Percentiles rank a stretch among this genome's conserved stretches.
Evolutionary conservation across 441 rosid genomes (phyloP).

Genomic region (Erodium trifolium): DNA sequence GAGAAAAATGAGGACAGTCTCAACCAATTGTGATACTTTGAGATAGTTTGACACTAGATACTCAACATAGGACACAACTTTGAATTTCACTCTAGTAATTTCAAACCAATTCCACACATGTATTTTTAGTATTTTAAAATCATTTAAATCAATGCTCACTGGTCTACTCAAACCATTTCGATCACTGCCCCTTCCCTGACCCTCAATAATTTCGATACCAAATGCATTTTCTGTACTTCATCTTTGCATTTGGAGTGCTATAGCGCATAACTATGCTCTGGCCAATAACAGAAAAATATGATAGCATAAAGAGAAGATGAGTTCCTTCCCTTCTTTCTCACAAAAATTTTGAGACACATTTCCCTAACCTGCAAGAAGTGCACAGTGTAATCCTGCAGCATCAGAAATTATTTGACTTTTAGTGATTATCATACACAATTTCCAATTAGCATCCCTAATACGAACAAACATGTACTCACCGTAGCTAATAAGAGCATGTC

Average conservation of each 20-base stretch:
- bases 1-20: too few species aligned
- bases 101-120: too few species aligned
- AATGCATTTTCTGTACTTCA: neutral
- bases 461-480: conserved; percentile 39
- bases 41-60: too few species aligned
- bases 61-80: too few species aligned
- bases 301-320: neutral
- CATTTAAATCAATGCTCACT: too few species aligned
- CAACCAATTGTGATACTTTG: too few species aligned
- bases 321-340: neutral
- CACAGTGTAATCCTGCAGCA: conserved; percentile 80
- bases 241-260: neutral
- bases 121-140: too few species aligned
- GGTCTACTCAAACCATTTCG: too few species aligned
- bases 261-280: neutral
- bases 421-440: neutral
- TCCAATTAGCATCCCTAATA: conserved; percentile 8
- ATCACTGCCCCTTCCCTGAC: too few species aligned
- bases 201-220: neutral
- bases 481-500: conserved; percentile 74
- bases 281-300: neutral
- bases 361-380: conserved; percentile 42
- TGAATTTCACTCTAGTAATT: too few species aligned
- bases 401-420: conserved; percentile 9
- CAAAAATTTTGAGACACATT: neutral